Evolutionary conservation across 2,329 filamentous ascomycete genomes (phyloP).

Genomic region (Penicillium sumatraense): DNA sequence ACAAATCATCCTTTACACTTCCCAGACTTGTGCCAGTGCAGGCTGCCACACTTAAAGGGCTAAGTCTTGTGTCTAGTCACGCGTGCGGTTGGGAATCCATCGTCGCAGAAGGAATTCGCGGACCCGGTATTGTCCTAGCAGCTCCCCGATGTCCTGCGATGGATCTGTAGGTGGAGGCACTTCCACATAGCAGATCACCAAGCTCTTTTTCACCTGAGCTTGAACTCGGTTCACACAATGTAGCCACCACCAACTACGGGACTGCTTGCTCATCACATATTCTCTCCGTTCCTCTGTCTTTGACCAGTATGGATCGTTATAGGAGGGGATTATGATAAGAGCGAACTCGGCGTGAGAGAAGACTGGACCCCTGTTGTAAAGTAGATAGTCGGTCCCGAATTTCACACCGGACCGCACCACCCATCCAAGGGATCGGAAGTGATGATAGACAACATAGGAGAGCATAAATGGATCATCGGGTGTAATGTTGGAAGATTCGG

Average conservation of each 20-base stretch:
- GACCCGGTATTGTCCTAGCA: slow-evolving; percentile 73
- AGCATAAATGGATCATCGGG: slow-evolving; percentile 85
- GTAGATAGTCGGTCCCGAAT: slow-evolving; percentile 91
- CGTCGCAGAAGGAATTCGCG: slow-evolving; percentile 80
- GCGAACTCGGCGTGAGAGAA: slow-evolving; percentile 96
- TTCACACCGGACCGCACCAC: slow-evolving; percentile 91
- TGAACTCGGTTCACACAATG: slow-evolving; percentile 90
- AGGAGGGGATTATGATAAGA: slow-evolving; percentile 81
- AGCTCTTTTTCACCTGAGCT: slow-evolving; percentile 84
- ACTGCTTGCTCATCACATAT: slow-evolving; percentile 53
- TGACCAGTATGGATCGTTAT: slow-evolving; percentile 73
- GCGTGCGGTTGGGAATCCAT: slow-evolving; percentile 82
- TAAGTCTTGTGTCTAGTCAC: slow-evolving; percentile 54
- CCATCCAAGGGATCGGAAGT: slow-evolving; percentile 95
- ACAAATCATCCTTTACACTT: no score
- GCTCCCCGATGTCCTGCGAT: slow-evolving; percentile 61
- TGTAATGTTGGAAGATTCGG: slow-evolving; percentile 51
- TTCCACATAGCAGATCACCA: slow-evolving; percentile 90
- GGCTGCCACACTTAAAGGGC: no score
- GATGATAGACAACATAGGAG: slow-evolving; percentile 89
- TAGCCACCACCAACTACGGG: slow-evolving; percentile 59
- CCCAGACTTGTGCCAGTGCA: no score
- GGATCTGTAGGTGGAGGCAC: slow-evolving; percentile 68
- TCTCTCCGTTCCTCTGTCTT: slow-evolving; percentile 54
- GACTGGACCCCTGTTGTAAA: slow-evolving; percentile 90